Conservation (phyloP, 73 alveolate genomes). For the Tetrahymena malaccensis region DNA sequence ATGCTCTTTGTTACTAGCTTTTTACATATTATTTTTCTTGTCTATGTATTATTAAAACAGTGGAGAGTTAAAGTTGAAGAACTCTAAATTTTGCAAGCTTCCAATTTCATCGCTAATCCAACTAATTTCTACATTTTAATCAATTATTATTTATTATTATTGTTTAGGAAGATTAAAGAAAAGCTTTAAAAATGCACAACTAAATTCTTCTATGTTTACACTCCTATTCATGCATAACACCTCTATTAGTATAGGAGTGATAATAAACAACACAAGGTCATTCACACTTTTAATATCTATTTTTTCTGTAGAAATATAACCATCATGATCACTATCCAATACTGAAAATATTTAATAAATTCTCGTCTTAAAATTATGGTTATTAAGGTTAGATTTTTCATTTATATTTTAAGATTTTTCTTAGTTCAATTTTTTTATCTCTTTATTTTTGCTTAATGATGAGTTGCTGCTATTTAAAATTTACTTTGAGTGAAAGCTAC, state of each 20-base stretch:
- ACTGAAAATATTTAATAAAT: neutral
- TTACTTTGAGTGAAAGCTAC: neutral
- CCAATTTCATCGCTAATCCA: neutral
- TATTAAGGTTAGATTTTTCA: neutral
- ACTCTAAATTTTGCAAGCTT: neutral
- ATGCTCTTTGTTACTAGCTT: neutral
- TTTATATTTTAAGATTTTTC: neutral
- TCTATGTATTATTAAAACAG: neutral
- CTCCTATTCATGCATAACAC: neutral
- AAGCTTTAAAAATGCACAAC: neutral
- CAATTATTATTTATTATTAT: neutral
- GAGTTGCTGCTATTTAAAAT: neutral
- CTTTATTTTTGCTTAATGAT: neutral
- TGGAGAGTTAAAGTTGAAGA: neutral
- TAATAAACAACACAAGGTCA: neutral
- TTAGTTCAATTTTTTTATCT: no score
- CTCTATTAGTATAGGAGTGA: neutral
- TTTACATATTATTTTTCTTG: neutral
- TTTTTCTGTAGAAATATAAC: neutral
- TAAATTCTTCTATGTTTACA: neutral
- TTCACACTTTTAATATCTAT: neutral
- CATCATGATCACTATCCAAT: neutral
- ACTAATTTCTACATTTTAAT: neutral
- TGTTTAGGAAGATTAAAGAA: neutral
- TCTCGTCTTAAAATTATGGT: neutral